These are phyloP conservation scores for Penicillium glabrum DNA, from an alignment of 2,329 filamentous ascomycete genomes.

Conservation along the genomic window DNA sequence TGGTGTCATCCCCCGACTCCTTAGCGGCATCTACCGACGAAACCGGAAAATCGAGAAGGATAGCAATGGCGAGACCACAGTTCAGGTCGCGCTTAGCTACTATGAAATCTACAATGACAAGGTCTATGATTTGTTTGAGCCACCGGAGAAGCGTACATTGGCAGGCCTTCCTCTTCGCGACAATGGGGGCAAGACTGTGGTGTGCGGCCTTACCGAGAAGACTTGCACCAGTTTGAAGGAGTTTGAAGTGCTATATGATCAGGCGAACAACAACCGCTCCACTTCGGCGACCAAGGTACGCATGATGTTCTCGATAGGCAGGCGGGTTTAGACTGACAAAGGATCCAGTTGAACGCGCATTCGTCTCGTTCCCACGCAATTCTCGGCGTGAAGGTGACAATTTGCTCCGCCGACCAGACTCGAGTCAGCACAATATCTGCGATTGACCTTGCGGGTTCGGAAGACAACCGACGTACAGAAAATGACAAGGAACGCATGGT, in stretches of 20 bases:
- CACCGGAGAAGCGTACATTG: constrained; percentile 80
- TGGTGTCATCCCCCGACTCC: constrained; percentile 80
- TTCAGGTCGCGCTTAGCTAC: constrained; percentile 78
- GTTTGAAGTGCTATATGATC: constrained; percentile 85
- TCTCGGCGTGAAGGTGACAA: constrained; percentile 81
- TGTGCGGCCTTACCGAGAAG: constrained; percentile 81
- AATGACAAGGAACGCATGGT: constrained; percentile 89
- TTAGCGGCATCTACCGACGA: constrained; percentile 82
- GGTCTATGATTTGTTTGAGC: constrained; percentile 85
- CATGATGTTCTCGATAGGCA: background rate
- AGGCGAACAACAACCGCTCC: constrained; percentile 85
- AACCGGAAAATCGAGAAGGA: constrained; percentile 85
- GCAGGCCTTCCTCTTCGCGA: constrained; percentile 80
- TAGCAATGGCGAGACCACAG: constrained; percentile 65
- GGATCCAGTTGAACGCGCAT: constrained; percentile 71
- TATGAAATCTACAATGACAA: constrained; percentile 98
- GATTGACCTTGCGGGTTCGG: constrained; percentile 92
- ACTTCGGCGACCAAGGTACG: constrained; percentile 78
- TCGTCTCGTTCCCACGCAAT: constrained; percentile 90
- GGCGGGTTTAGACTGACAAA: constrained; percentile 21
- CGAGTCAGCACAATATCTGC: constrained; percentile 83
- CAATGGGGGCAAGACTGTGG: constrained; percentile 81
- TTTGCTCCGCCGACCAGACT: constrained; percentile 67
- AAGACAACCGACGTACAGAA: constrained; percentile 91
- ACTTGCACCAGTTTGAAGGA: constrained; percentile 82